Percentiles rank a stretch among this genome's conserved stretches.
Conservation (phyloP, 2,329 filamentous ascomycete species). For the Aspergillus eucalypticola region DNA sequence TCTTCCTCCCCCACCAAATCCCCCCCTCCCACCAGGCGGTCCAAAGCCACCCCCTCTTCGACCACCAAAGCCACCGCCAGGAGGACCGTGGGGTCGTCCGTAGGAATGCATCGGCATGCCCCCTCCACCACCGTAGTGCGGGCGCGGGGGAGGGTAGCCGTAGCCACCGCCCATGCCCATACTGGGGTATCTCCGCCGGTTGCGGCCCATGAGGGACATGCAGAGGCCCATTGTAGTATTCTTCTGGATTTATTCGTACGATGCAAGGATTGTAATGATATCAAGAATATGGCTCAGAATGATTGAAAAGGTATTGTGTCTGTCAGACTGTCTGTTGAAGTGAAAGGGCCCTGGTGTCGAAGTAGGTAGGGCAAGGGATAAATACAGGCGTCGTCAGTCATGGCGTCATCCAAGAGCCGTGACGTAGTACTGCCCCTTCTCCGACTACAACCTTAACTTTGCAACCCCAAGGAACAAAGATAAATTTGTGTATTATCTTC, state of each 20-base stretch:
- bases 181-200: not conserved
- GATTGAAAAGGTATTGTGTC: too few relatives aligned
- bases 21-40: not conserved
- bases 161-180: not conserved
- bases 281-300: too few relatives aligned
- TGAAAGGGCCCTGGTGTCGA: not conserved
- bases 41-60: not conserved
- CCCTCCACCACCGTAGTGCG: not conserved
- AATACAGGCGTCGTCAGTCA: too few relatives aligned
- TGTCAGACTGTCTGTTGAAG: not conserved
- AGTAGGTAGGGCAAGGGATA: not conserved
- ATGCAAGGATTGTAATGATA: not conserved
- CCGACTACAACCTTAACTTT: too few relatives aligned
- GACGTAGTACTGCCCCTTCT: too few relatives aligned
- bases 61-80: not conserved
- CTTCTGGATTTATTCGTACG: not conserved
- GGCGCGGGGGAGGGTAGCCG: not conserved
- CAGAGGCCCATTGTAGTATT: not conserved
- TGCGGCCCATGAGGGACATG: not conserved
- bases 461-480: too few relatives aligned
- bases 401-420: too few relatives aligned
- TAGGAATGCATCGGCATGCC: constrained; percentile 6
- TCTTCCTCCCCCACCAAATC: not conserved
- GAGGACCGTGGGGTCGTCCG: not conserved
- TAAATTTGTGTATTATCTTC: too few relatives aligned